These are phyloP conservation scores for Lagenidium giganteum DNA, from an alignment of 352 stramenopile species.

Conservation along the genomic window DNA sequence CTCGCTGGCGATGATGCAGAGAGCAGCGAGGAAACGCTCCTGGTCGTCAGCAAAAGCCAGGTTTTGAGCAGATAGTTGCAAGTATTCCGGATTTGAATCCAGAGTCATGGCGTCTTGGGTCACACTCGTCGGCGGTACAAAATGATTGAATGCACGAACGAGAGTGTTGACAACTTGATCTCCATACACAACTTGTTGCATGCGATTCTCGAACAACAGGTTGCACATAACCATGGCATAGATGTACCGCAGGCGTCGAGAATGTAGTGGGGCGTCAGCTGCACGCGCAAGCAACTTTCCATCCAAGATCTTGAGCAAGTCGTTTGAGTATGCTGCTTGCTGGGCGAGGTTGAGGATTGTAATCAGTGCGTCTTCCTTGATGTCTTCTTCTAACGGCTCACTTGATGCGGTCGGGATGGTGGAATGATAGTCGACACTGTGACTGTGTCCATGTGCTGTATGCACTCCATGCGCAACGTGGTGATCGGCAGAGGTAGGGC, in stretches of 20 bases:
- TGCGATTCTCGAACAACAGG: slow-evolving; percentile 54
- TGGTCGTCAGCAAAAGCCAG: slow-evolving; percentile 54
- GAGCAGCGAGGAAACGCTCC: slow-evolving; percentile 61
- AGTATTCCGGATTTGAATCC: slow-evolving; percentile 31
- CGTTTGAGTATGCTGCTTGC: slow-evolving; percentile 32
- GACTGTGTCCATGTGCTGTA: background rate
- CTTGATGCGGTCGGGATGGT: background rate
- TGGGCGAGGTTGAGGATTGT: slow-evolving; percentile 62
- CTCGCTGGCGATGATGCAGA: slow-evolving; percentile 60
- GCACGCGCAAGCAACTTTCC: slow-evolving; percentile 41
- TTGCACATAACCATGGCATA: slow-evolving; percentile 64
- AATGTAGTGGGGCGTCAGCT: slow-evolving; percentile 27
- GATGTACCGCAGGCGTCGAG: slow-evolving; percentile 43
- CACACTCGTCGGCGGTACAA: background rate
- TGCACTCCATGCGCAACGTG: no score
- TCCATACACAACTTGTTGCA: slow-evolving; percentile 61
- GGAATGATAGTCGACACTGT: background rate
- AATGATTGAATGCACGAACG: slow-evolving; percentile 54
- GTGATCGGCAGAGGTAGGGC: no score
- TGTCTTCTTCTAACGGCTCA: slow-evolving; percentile 34
- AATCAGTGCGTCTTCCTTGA: slow-evolving; percentile 61
- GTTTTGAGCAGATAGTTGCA: no score
- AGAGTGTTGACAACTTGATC: slow-evolving; percentile 47
- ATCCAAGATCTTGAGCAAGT: slow-evolving; percentile 51
- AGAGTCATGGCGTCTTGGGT: background rate